Conservation (phyloP, 495 filamentous ascomycete species). For the Bathelium albidoporum region DNA sequence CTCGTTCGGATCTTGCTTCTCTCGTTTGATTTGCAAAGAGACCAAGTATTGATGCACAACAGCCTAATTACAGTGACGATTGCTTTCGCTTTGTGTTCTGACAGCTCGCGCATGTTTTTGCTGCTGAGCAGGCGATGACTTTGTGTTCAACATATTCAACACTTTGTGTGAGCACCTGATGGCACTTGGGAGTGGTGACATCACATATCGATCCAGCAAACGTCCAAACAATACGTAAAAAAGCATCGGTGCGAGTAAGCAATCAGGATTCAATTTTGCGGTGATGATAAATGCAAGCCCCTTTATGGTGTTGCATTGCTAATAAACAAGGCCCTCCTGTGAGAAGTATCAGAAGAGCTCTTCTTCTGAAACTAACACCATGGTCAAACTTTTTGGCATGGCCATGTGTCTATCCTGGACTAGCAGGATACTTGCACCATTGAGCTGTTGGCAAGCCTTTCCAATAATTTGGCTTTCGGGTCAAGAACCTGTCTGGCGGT, state of each 20-base stretch:
- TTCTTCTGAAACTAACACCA: no score
- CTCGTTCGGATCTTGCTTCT: no score
- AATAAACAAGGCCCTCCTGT: background rate
- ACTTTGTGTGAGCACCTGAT: no score
- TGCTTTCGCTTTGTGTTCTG: no score
- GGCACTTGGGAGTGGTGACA: no score
- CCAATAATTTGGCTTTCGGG: constrained; percentile 3
- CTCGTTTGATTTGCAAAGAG: no score
- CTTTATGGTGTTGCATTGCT: background rate
- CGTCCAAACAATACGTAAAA: background rate
- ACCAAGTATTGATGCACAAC: no score
- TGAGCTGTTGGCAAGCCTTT: background rate
- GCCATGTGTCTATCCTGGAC: background rate
- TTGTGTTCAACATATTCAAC: no score
- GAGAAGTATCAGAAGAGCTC: no score
- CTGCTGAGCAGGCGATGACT: no score
- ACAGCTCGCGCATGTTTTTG: no score
- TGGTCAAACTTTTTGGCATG: background rate
- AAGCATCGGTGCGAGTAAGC: background rate
- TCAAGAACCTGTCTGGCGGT: background rate
- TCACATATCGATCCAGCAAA: background rate
- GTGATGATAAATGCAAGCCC: background rate
- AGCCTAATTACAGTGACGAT: no score
- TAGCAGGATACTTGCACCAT: background rate
- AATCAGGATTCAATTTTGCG: background rate